Conservation (phyloP, 1,139 yeast genomes). For the Geotrichum macrosporum region DNA sequence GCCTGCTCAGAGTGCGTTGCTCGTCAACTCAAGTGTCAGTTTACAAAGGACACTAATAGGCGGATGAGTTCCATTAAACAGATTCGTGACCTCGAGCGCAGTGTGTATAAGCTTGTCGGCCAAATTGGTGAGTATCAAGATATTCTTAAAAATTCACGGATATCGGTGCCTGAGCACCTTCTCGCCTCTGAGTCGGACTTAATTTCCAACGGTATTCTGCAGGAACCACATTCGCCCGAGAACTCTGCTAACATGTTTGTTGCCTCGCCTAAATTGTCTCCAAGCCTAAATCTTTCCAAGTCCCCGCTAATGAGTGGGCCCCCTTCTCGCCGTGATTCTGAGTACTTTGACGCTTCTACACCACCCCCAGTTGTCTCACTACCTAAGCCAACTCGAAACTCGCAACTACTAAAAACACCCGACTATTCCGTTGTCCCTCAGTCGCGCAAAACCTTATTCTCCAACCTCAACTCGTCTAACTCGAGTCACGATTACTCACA, state of each 20-base stretch:
- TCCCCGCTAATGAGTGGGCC: constrained; percentile 11
- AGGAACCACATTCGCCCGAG: constrained; percentile 5
- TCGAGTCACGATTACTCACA: constrained; percentile 3
- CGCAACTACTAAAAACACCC: constrained; percentile 14
- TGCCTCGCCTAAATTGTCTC: constrained; percentile 7
- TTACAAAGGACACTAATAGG: constrained; percentile 33
- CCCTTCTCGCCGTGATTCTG: constrained; percentile 13
- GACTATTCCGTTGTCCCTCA: constrained; percentile 14
- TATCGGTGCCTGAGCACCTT: constrained; percentile 27
- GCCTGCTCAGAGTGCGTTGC: constrained; percentile 35
- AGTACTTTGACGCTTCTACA: constrained; percentile 1
- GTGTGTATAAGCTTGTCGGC: constrained; percentile 21
- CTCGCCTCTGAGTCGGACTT: constrained; percentile 23
- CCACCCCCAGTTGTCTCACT: constrained; percentile 14
- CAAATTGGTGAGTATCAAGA: constrained; percentile 23
- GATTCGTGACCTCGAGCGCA: constrained; percentile 26
- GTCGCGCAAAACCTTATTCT: no score
- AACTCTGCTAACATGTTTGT: neutral
- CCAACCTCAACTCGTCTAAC: neutral
- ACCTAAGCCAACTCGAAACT: neutral
- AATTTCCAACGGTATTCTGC: constrained; percentile 1
- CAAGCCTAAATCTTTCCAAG: constrained; percentile 1
- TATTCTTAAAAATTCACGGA: constrained; percentile 22
- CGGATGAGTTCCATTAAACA: constrained; percentile 30
- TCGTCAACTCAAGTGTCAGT: constrained; percentile 34